A percentile compares a stretch with the other conserved stretches of the same genome.
Evolutionary conservation across 2,329 filamentous ascomycete species (phyloP).

Genomic region (Colletotrichum sp.): DNA sequence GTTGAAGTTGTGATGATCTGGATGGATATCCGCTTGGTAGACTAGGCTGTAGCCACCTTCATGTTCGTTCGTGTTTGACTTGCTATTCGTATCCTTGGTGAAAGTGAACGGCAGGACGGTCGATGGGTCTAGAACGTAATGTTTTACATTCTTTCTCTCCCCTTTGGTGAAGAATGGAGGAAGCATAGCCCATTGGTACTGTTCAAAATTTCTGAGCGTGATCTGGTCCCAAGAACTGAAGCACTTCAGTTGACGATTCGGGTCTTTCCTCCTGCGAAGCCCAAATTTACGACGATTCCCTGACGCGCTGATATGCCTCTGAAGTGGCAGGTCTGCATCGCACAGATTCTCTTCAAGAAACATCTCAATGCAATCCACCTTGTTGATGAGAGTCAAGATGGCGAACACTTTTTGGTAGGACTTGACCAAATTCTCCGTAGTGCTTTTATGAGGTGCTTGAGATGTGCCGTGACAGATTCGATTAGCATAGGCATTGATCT

Average conservation of each 20-base stretch:
- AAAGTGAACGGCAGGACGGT: background rate
- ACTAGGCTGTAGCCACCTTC: background rate
- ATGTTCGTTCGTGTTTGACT: background rate
- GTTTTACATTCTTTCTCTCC: background rate
- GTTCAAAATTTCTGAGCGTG: background rate
- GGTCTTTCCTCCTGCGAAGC: background rate
- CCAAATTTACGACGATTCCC: too few species aligned
- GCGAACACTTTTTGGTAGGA: background rate
- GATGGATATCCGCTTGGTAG: background rate
- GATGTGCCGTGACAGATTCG: background rate
- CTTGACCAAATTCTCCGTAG: background rate
- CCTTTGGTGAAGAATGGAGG: background rate
- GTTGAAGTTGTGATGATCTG: background rate
- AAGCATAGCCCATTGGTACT: background rate
- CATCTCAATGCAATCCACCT: background rate
- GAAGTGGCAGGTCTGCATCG: background rate
- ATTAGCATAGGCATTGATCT: background rate
- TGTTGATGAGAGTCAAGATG: background rate
- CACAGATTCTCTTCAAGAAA: background rate
- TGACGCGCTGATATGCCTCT: too few species aligned
- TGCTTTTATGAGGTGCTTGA: background rate
- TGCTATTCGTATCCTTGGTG: background rate
- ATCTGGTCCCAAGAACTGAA: background rate
- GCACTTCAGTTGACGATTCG: accelerated
- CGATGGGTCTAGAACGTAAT: background rate